Base-by-base conservation (phyloP, 2,329 filamentous ascomycete genomes). In the Lizonia empirigonia region DNA sequence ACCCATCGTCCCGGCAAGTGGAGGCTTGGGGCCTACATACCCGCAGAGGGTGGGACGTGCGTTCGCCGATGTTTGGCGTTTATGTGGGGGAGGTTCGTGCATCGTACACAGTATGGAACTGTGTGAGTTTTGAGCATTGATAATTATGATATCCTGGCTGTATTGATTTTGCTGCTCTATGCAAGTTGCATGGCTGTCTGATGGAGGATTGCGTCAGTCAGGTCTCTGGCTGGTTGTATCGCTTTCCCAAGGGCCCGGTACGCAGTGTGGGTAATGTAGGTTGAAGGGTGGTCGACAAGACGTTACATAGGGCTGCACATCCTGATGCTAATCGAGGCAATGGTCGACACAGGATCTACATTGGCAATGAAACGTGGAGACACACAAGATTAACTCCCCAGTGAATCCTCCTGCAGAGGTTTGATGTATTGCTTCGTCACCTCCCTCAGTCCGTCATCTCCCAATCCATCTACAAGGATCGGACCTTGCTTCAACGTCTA, bases 331-430 rank as follows among this genome's bases (percentile, higher is more conserved):
- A 36, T 37, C 8, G 9, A n/a, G 32, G 49, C 26, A 30, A 46
- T 18, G 37, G 32, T 34, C 12, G 10, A 29, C 37, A 38, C 12
- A 7, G 33, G 24, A 46, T 18, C 49, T 42, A 42, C 37, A 46
- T 42, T 52, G 49, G 49, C 42, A 42, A 52, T 52, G 42, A 37
- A 29, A 52, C 49, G 42, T 52, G 41, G 49, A 42, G 42, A 46
- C 42, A 20, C 3, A 13, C 37, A 42, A 42, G 37, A 47, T 38
- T 33, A 42, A n/a, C 42, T 40, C 15, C 15, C 7, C 34, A 52
- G 30, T 19, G 20, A 30, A 20, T 36, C 36, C 41, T 40, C 16
- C 9, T 52, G 42, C 42, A 46, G 37, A n/a, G 16, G 16, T 38
- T 41, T 20, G 18, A 42, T 42, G 20, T 46, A 46, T 46, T 46